Percentiles rank a stretch among this genome's conserved stretches.
These are phyloP conservation scores for Penicillium sp. DNA, from an alignment of 2,329 filamentous ascomycete species.

Conservation along the genomic window DNA sequence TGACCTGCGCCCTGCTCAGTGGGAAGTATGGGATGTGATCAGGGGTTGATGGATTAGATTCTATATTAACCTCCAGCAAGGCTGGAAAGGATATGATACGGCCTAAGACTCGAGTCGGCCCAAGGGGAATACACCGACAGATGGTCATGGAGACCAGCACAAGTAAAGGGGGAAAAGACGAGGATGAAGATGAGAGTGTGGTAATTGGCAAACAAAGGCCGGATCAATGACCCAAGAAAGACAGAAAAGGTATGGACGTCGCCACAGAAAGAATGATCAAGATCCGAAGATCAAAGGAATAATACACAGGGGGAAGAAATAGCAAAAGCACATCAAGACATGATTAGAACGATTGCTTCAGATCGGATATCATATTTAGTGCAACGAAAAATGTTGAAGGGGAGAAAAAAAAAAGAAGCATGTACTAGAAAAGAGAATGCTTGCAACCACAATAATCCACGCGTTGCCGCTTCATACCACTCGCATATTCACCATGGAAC, in stretches of 20 bases:
- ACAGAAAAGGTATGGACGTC: constrained; percentile 15
- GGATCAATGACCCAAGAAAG: constrained; percentile 4
- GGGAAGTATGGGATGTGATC: background rate
- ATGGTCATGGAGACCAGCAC: background rate
- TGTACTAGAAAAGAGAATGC: constrained; percentile 22
- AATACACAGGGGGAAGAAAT: constrained; percentile 13
- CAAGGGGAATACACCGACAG: background rate
- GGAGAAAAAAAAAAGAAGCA: constrained; percentile 20
- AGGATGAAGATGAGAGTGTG: constrained; percentile 5
- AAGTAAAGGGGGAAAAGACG: background rate
- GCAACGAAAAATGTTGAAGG: constrained; percentile 3
- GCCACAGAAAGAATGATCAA: constrained; percentile 9
- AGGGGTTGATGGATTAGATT: constrained; percentile 4
- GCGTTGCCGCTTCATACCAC: constrained; percentile 10
- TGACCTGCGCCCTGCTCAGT: background rate
- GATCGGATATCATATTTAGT: constrained; percentile 7
- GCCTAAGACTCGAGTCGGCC: background rate
- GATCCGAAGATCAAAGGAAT: constrained; percentile 10
- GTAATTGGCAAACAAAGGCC: background rate
- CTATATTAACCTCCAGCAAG: constrained; percentile 9
- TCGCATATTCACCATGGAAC: constrained; percentile 11
- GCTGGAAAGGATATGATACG: constrained; percentile 2
- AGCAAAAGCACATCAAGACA: constrained; percentile 1
- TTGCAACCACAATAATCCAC: constrained; percentile 6
- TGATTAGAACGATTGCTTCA: constrained; percentile 1